These are phyloP conservation scores for Byssothecium circinans DNA, from an alignment of 2,329 filamentous ascomycete genomes.

Conservation along the genomic window DNA sequence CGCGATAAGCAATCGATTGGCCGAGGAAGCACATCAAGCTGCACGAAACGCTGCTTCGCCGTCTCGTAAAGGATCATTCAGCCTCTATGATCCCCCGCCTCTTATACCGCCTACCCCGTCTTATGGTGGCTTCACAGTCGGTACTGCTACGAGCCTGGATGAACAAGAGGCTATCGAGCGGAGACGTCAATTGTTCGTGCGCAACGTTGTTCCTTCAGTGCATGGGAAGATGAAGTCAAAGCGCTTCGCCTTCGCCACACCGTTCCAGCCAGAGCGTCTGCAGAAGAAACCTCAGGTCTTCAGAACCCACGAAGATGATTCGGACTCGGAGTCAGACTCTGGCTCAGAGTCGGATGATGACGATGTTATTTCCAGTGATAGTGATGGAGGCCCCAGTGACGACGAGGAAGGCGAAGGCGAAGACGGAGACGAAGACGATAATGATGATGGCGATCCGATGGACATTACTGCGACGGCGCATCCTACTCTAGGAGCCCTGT, in stretches of 20 bases:
- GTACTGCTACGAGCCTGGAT: conserved; percentile 11
- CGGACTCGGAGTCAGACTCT: neutral
- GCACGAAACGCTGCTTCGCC: conserved; percentile 2
- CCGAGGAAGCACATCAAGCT: conserved; percentile 26
- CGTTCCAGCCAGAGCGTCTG: neutral
- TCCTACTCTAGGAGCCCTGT: neutral
- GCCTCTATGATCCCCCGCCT: conserved; percentile 16
- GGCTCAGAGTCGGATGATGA: neutral
- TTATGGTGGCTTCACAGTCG: conserved; percentile 6
- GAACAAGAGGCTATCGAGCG: conserved; percentile 8
- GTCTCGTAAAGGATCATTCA: neutral
- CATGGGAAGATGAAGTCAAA: conserved; percentile 23
- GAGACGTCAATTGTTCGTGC: conserved; percentile 13
- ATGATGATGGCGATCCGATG: neutral
- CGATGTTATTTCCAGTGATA: conserved; percentile 6
- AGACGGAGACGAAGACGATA: conserved; percentile 2
- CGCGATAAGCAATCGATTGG: conserved; percentile 28
- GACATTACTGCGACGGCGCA: neutral
- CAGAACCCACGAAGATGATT: neutral
- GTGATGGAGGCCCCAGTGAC: conserved; percentile 6
- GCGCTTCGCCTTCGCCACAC: conserved; percentile 11
- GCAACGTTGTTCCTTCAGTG: conserved; percentile 19
- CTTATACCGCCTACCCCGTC: conserved; percentile 28
- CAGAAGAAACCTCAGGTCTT: neutral
- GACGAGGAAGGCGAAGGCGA: conserved; percentile 7